phyloP scores from a whole-genome alignment of 176 grass and related monocot genomes.

The Chloris gayana region DNA sequence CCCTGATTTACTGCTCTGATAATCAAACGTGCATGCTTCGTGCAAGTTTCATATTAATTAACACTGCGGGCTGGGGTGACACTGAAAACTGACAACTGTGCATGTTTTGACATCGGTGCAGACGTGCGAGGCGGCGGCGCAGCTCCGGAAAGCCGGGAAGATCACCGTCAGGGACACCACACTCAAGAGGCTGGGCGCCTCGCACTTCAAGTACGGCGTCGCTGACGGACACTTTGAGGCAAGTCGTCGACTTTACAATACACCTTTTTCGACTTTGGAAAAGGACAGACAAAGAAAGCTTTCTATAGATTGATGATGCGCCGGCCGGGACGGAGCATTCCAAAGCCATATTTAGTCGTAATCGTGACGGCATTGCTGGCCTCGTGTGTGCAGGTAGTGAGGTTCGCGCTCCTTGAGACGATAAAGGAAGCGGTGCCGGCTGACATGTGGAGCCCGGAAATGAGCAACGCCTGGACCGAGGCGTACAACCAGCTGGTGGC shows the following conservation, averaged over 20 bases:
- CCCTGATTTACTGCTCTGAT: neutral
- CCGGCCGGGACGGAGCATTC: too few relatives aligned
- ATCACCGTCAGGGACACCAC: conserved; percentile 86
- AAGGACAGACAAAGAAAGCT: neutral
- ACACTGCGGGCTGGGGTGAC: neutral
- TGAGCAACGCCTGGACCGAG: conserved; percentile 72
- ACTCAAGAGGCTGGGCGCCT: conserved; percentile 72
- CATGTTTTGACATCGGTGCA: conserved; percentile 14
- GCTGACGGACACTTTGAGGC: conserved; percentile 78
- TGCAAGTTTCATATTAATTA: neutral
- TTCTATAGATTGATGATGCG: neutral
- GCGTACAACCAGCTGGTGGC: conserved; percentile 75
- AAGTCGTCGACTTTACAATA: neutral
- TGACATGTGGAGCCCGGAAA: conserved; percentile 72
- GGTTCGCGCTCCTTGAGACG: conserved; percentile 72
- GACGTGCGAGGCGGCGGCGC: conserved; percentile 88
- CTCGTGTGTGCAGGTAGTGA: conserved; percentile 51
- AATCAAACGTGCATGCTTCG: neutral
- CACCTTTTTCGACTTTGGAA: neutral
- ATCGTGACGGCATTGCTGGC: neutral
- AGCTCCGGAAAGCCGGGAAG: conserved; percentile 83
- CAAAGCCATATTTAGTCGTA: neutral
- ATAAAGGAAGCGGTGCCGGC: conserved; percentile 75
- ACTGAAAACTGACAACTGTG: neutral
- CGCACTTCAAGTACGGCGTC: conserved; percentile 74